These are phyloP conservation scores for Boechera divaricarpa DNA, from an alignment of 345 rosid species.

Conservation along the genomic window DNA sequence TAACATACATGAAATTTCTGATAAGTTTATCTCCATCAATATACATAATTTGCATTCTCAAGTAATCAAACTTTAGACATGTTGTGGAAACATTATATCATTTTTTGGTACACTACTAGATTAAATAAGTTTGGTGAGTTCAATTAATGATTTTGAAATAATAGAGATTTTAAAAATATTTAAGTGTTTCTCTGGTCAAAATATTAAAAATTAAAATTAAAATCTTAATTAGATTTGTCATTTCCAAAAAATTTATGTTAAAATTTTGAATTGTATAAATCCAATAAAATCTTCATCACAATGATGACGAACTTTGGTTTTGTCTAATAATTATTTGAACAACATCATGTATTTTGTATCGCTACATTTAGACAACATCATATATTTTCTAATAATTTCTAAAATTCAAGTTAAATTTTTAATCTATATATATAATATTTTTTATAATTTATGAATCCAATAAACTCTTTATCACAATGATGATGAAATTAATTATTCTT, in stretches of 20 bases:
- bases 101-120: background rate
- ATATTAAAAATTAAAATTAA: background rate
- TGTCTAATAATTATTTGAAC: background rate
- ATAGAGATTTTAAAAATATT: background rate
- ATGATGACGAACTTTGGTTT: background rate
- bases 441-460: background rate
- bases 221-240: background rate
- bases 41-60: background rate
- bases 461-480: background rate
- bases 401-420: background rate
- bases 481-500: background rate
- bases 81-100: background rate
- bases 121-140: background rate
- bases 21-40: background rate
- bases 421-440: background rate
- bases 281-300: constrained; percentile 8
- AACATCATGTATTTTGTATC: background rate
- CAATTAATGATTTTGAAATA: background rate
- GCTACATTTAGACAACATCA: background rate
- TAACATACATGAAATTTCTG: background rate
- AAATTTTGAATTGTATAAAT: background rate
- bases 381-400: background rate
- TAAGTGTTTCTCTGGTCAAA: constrained; percentile 3
- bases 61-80: background rate
- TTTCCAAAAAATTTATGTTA: background rate